These are phyloP conservation scores for Suillus americanus DNA, from an alignment of 768 basidiomycete genomes.

Conservation along the genomic window DNA sequence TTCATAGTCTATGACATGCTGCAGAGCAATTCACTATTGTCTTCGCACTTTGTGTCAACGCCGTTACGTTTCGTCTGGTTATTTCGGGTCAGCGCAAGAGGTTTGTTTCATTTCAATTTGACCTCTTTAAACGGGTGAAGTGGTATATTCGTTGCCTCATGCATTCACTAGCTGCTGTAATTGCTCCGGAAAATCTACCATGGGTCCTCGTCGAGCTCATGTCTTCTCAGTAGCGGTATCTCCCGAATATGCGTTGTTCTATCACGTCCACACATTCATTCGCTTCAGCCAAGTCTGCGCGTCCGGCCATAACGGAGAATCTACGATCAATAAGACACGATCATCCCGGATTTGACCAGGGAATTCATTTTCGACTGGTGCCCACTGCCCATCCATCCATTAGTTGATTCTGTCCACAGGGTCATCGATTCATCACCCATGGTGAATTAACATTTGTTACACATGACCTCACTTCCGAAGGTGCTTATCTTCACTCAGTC, in stretches of 20 bases:
- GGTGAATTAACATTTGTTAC: too few species aligned
- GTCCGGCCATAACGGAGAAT: constrained; percentile 47
- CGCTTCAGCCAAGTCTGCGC: constrained; percentile 80
- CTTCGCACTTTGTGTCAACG: not conserved
- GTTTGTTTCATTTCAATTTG: not conserved
- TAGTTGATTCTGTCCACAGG: not conserved
- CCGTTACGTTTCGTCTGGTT: not conserved
- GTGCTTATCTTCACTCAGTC: too few species aligned
- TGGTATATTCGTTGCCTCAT: not conserved
- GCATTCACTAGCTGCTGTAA: not conserved
- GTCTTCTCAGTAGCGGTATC: too few species aligned
- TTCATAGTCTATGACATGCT: not conserved
- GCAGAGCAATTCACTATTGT: not conserved
- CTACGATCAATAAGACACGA: constrained; percentile 58
- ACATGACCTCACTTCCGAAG: too few species aligned
- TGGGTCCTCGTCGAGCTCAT: not conserved
- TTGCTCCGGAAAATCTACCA: not conserved
- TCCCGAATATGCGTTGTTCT: constrained; percentile 48
- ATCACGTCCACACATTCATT: constrained; percentile 60
- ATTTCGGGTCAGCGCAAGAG: not conserved
- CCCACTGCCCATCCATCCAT: not conserved
- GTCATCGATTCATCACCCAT: too few species aligned
- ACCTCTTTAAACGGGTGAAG: not conserved
- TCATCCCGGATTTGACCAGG: not conserved
- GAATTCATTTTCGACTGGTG: not conserved